Evolutionary conservation across 2,329 filamentous ascomycete species (phyloP).

Genomic region (Biscogniauxia marginata): DNA sequence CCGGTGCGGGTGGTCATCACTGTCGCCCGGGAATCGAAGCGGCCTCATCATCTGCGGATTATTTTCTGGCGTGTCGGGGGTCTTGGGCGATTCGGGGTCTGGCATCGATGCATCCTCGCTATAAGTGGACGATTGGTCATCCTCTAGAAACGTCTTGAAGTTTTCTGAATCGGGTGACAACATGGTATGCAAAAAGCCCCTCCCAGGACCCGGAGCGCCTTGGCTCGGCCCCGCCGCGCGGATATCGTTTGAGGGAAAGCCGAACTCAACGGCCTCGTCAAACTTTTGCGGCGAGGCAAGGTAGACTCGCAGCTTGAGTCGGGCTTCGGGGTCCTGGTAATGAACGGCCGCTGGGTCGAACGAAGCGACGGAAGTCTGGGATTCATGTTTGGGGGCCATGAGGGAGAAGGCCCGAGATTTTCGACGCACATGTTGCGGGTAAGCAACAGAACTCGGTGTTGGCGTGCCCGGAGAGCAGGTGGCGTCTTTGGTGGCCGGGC

Average conservation of each 20-base stretch:
- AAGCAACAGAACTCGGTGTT: slow-evolving; percentile 26
- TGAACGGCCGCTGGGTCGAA: slow-evolving; percentile 75
- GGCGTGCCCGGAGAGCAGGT: slow-evolving; percentile 30
- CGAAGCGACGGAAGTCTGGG: slow-evolving; percentile 45
- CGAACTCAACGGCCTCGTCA: slow-evolving; percentile 91
- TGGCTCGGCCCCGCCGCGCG: slow-evolving; percentile 34
- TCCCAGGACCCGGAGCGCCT: slow-evolving; percentile 25
- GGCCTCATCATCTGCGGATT: slow-evolving; percentile 26
- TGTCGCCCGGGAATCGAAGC: slow-evolving; percentile 26
- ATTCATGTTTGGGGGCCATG: slow-evolving; percentile 48
- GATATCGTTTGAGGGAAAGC: slow-evolving; percentile 69
- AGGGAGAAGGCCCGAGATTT: slow-evolving; percentile 57
- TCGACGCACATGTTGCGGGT: slow-evolving; percentile 41
- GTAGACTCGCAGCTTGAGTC: slow-evolving; percentile 81
- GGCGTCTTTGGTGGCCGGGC: slow-evolving; percentile 45
- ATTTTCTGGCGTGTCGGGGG: slow-evolving; percentile 50
- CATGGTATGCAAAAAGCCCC: slow-evolving; percentile 21
- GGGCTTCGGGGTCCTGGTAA: slow-evolving; percentile 87
- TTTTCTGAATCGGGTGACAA: slow-evolving; percentile 44
- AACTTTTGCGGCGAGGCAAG: slow-evolving; percentile 91
- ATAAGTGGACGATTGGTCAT: slow-evolving; percentile 56
- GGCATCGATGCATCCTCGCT: slow-evolving; percentile 55
- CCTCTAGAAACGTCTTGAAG: slow-evolving; percentile 40
- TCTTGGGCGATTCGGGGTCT: slow-evolving; percentile 60
- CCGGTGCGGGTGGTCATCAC: slow-evolving; percentile 25